Percentiles rank a stretch among this genome's conserved stretches.
phyloP scores from a whole-genome alignment of 306 rosid species.

The Fagus sylvatica region DNA sequence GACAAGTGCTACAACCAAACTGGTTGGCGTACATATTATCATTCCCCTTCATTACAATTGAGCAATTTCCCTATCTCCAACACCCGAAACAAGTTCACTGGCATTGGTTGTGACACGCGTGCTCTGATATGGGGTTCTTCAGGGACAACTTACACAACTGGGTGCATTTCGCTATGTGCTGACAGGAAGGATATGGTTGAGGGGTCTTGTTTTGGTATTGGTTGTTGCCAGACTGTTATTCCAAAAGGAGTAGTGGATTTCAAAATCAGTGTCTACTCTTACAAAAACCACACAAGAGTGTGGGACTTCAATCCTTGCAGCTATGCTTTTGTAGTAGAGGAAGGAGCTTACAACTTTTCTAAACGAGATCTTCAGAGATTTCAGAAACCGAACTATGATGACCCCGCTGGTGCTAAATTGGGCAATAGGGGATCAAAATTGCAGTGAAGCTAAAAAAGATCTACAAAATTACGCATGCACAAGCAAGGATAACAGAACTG shows the following conservation, averaged over 20 bases:
- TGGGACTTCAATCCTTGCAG: slow-evolving; percentile 21
- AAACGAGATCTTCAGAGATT: neutral
- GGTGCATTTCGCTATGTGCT: slow-evolving; percentile 20
- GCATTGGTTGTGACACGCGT: slow-evolving; percentile 20
- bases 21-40: too few relatives aligned
- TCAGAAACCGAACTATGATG: too few relatives aligned
- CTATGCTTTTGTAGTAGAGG: slow-evolving; percentile 5
- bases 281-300: too few relatives aligned
- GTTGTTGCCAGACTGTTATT: slow-evolving; percentile 16
- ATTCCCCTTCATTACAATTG: too few relatives aligned
- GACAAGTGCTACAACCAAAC: too few relatives aligned
- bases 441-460: too few relatives aligned
- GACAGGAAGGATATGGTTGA: neutral
- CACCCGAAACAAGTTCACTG: slow-evolving; percentile 7
- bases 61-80: neutral
- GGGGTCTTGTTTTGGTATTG: slow-evolving; percentile 18
- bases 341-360: too few relatives aligned
- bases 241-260: neutral
- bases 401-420: neutral
- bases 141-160: slow-evolving; percentile 2
- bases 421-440: too few relatives aligned
- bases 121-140: slow-evolving; percentile 2
- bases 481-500: too few relatives aligned
- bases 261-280: neutral
- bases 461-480: too few relatives aligned